Evolutionary conservation across 2,329 filamentous ascomycete species (phyloP).

Genomic region (Beauveria asiatica): DNA sequence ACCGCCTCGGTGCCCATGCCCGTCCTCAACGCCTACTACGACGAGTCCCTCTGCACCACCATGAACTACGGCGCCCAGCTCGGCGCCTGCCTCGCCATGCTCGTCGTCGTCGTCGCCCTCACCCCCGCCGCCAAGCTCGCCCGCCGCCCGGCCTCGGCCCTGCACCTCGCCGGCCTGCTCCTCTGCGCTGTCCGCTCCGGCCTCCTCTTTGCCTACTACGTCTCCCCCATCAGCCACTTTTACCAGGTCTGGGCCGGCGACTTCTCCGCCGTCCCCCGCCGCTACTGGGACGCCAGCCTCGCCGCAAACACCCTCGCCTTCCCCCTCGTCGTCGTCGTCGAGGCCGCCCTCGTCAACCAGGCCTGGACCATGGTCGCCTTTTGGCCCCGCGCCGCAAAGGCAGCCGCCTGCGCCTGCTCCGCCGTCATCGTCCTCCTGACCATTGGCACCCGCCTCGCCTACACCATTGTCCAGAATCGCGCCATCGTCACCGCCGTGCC

Average conservation of each 20-base stretch:
- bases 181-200: constrained; percentile 52
- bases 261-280: constrained; percentile 35
- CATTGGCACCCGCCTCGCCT: constrained; percentile 25
- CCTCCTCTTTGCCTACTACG: constrained; percentile 50
- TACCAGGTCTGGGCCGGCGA: constrained; percentile 53
- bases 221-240: constrained; percentile 50
- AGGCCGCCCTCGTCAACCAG: constrained; percentile 42
- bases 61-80: constrained; percentile 65
- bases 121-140: constrained; percentile 57
- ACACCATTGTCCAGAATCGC: constrained; percentile 28
- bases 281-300: constrained; percentile 29
- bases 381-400: constrained; percentile 32
- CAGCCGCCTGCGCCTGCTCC: constrained; percentile 24
- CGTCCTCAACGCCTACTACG: constrained; percentile 24
- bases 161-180: constrained; percentile 55
- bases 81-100: constrained; percentile 56
- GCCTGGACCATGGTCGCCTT: constrained; percentile 44
- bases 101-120: constrained; percentile 57
- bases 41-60: constrained; percentile 26
- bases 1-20: constrained; percentile 24
- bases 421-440: constrained; percentile 25
- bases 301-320: constrained; percentile 34
- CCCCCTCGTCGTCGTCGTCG: constrained; percentile 36
- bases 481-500: constrained; percentile 20
- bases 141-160: constrained; percentile 55